Evolutionary conservation across 768 basidiomycete species (phyloP).

Genomic region (Chlorophyllum brunneum): DNA sequence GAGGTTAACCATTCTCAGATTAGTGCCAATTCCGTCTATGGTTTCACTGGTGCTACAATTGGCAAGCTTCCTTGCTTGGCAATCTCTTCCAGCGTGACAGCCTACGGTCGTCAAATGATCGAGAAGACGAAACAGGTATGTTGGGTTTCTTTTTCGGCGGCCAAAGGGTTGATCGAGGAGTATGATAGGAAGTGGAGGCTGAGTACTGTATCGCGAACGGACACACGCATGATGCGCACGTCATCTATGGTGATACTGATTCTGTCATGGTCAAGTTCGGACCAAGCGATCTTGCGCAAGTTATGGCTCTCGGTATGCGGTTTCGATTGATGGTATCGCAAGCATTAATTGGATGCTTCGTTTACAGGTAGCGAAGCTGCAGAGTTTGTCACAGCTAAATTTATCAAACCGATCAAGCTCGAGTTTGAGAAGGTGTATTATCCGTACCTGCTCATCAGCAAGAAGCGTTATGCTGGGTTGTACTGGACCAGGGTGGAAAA

Average conservation of each 20-base stretch:
- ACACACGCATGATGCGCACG: conserved; percentile 80
- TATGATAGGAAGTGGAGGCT: conserved; percentile 75
- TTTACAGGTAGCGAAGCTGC: conserved; percentile 85
- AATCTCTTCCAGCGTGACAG: conserved; percentile 93
- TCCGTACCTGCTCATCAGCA: conserved; percentile 96
- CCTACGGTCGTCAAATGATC: conserved; percentile 99
- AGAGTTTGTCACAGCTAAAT: conserved; percentile 83
- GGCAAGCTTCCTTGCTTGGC: conserved; percentile 95
- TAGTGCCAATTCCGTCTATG: conserved; percentile 98
- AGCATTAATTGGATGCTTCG: background rate
- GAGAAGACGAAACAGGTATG: conserved; percentile 87
- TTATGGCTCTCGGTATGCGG: conserved; percentile 88
- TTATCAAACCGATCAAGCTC: conserved; percentile 94
- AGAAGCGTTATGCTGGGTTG: conserved; percentile 96
- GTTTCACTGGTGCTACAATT: conserved; percentile 96
- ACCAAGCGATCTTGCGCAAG: conserved; percentile 75
- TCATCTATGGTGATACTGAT: conserved; percentile 99
- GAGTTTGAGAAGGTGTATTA: conserved; percentile 99
- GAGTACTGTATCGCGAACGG: conserved; percentile 86
- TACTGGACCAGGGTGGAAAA: conserved; percentile 97
- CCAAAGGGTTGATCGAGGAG: background rate
- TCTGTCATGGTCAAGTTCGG: conserved; percentile 99
- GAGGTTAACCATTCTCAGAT: conserved; percentile 51
- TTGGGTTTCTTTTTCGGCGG: background rate
- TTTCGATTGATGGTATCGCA: background rate